These are phyloP conservation scores for Candida saitoana DNA, from an alignment of 805 yeast genomes.

Conservation along the genomic window DNA sequence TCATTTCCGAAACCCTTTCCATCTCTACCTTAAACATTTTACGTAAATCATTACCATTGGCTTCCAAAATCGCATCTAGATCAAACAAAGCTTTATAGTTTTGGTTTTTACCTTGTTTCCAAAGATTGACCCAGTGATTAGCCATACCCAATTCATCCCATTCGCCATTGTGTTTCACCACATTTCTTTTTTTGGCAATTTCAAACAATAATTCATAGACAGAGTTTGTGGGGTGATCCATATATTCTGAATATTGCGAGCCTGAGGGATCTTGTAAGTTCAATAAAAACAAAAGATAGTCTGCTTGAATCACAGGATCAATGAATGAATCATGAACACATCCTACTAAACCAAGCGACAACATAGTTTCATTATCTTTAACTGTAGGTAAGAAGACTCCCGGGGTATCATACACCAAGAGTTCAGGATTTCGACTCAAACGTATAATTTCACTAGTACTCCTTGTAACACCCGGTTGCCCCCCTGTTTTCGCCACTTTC, in stretches of 20 bases:
- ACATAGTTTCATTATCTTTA: constrained; percentile 62
- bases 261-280: constrained; percentile 58
- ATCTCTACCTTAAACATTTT: constrained; percentile 24
- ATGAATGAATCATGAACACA: constrained; percentile 65
- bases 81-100: constrained; percentile 34
- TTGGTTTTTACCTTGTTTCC: constrained; percentile 52
- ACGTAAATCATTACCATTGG: constrained; percentile 21
- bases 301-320: constrained; percentile 85
- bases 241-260: constrained; percentile 40
- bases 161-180: constrained; percentile 30
- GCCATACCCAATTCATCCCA: constrained; percentile 62
- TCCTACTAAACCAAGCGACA: constrained; percentile 68
- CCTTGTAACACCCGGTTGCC: constrained; percentile 86
- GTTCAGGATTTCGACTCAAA: constrained; percentile 55
- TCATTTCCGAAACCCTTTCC: constrained; percentile 23
- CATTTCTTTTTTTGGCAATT: constrained; percentile 41
- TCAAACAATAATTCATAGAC: constrained; percentile 51
- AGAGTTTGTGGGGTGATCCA: constrained; percentile 67
- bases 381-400: constrained; percentile 85
- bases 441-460: constrained; percentile 72
- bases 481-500: constrained; percentile 82
- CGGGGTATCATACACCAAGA: constrained; percentile 83
- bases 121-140: constrained; percentile 54
- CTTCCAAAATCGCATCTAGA: constrained; percentile 27
- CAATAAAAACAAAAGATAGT: constrained; percentile 69